Conservation (phyloP, 2,329 filamentous ascomycete genomes). For the Epichloe festucae region DNA sequence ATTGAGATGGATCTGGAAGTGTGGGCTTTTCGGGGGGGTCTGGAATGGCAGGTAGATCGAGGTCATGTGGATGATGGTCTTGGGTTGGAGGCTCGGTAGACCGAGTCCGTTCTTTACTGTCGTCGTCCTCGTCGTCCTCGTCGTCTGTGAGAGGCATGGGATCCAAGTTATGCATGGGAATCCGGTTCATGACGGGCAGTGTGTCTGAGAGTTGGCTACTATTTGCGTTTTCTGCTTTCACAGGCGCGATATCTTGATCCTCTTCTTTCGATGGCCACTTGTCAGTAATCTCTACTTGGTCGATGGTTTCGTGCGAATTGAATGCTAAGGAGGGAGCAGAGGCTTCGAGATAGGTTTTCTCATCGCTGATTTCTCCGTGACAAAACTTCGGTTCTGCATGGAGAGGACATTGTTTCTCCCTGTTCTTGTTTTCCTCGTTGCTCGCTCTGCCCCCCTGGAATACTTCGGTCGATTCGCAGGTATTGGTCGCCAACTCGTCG, state of each 20-base stretch:
- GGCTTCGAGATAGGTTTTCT: background rate
- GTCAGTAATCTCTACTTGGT: background rate
- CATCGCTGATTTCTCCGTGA: background rate
- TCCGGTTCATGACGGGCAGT: constrained; percentile 6
- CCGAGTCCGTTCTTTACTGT: background rate
- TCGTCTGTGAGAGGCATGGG: constrained; percentile 21
- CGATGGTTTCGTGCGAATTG: background rate
- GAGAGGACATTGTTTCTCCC: too few species aligned
- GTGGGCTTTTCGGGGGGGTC: constrained; percentile 33
- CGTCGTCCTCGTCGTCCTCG: too few species aligned
- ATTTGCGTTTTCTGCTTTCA: background rate
- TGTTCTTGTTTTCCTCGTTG: background rate
- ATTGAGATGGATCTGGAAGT: constrained; percentile 41
- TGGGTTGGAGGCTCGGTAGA: background rate
- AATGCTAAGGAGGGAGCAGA: background rate
- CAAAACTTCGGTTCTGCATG: background rate
- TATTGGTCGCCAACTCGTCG: background rate
- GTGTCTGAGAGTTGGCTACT: background rate
- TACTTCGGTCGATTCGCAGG: too few species aligned
- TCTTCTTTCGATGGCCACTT: background rate
- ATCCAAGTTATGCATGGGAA: constrained; percentile 24
- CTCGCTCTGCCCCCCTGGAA: background rate
- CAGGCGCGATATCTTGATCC: background rate
- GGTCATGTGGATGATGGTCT: background rate
- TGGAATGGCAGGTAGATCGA: constrained; percentile 30